phyloP scores from a whole-genome alignment of 192 early-diverging fungal genomes.

The Coemansia sp. region DNA sequence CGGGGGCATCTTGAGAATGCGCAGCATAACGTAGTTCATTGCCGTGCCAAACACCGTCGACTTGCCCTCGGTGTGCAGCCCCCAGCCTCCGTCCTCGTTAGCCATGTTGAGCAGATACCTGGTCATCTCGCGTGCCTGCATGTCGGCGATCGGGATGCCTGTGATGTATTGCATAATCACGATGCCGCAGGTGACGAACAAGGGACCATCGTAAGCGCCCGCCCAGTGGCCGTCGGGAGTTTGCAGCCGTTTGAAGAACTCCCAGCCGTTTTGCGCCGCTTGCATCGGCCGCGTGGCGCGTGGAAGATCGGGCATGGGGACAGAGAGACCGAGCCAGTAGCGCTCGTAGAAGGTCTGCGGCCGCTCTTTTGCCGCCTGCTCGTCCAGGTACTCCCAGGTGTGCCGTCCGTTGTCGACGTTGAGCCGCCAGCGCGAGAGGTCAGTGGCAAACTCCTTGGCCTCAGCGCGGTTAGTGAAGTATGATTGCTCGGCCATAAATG shows the following conservation, averaged over 20 bases:
- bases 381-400: slow-evolving; percentile 79
- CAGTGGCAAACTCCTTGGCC: slow-evolving; percentile 55
- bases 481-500: slow-evolving; percentile 25
- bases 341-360: slow-evolving; percentile 79
- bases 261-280: slow-evolving; percentile 87
- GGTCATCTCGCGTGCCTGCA: slow-evolving; percentile 72
- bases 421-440: slow-evolving; percentile 85
- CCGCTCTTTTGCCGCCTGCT: slow-evolving; percentile 30
- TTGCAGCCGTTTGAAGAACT: slow-evolving; percentile 84
- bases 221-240: slow-evolving; percentile 94
- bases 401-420: slow-evolving; percentile 83
- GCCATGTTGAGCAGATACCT: slow-evolving; percentile 86
- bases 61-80: slow-evolving; percentile 90
- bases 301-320: slow-evolving; percentile 54
- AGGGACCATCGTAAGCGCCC: slow-evolving; percentile 94
- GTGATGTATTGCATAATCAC: slow-evolving; percentile 89
- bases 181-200: slow-evolving; percentile 93
- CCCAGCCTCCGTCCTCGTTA: slow-evolving; percentile 94
- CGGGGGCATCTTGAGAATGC: slow-evolving; percentile 79
- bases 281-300: slow-evolving; percentile 69
- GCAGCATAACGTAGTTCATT: slow-evolving; percentile 87
- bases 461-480: slow-evolving; percentile 42
- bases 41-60: slow-evolving; percentile 97
- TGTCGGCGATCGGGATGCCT: slow-evolving; percentile 60
- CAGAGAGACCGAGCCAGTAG: slow-evolving; percentile 84